phyloP scores from a whole-genome alignment of 768 basidiomycete species.

The Gymnopilus junonius region DNA sequence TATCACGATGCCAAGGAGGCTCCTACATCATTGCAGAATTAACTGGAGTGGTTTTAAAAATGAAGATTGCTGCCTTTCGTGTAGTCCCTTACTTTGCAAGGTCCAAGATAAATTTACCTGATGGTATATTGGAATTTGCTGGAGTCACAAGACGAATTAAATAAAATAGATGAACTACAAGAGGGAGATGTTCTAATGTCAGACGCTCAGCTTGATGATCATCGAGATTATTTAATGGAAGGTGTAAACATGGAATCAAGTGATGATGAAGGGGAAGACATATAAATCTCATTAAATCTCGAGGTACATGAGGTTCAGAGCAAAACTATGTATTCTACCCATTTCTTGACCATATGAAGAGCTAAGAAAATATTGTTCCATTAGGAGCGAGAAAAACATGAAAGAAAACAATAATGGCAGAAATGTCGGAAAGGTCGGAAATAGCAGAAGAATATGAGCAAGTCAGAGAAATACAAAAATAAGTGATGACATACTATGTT shows the following conservation, averaged over 20 bases:
- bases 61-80: neutral
- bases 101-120: neutral
- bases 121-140: neutral
- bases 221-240: neutral
- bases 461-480: no score
- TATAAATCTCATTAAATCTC: no score
- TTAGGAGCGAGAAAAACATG: no score
- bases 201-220: neutral
- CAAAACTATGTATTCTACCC: no score
- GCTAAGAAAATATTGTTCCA: no score
- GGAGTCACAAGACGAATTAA: neutral
- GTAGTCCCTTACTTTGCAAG: conserved; percentile 1
- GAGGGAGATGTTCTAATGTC: neutral
- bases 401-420: no score
- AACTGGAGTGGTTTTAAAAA: neutral
- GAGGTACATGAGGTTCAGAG: no score
- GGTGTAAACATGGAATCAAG: neutral
- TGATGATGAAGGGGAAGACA: no score
- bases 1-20: neutral
- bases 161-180: neutral
- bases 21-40: neutral
- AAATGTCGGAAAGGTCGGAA: no score
- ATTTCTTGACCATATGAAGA: no score
- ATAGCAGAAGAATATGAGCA: no score
- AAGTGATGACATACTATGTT: no score